Conservation (phyloP, 805 yeast genomes). For the Metschnikowia hibisci region DNA sequence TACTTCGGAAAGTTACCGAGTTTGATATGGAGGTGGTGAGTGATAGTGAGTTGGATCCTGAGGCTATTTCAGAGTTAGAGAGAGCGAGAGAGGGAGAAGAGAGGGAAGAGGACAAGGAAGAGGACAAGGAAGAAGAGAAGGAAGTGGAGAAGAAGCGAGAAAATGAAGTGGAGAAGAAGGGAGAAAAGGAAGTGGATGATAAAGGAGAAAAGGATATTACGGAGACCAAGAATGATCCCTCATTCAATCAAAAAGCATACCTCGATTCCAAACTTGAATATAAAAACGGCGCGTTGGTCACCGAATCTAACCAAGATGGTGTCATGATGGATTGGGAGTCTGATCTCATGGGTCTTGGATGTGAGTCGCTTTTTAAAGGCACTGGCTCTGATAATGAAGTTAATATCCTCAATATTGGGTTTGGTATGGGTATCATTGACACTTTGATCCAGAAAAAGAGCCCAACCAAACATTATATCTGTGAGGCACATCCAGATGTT, state of each 20-base stretch:
- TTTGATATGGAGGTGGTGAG: slow-evolving; percentile 58
- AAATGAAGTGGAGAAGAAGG: slow-evolving; percentile 7
- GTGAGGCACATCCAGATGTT: slow-evolving; percentile 95
- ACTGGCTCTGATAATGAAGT: slow-evolving; percentile 35
- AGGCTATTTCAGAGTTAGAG: slow-evolving; percentile 15
- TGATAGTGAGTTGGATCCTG: slow-evolving; percentile 28
- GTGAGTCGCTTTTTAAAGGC: slow-evolving; percentile 62
- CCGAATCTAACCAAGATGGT: slow-evolving; percentile 74
- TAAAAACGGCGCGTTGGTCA: slow-evolving; percentile 63
- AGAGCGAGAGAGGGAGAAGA: slow-evolving; percentile 11
- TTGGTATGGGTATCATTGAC: slow-evolving; percentile 97
- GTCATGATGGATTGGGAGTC: slow-evolving; percentile 98
- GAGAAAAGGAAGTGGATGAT: neutral
- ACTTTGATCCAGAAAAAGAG: slow-evolving; percentile 48
- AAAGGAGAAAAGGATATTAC: slow-evolving; percentile 5
- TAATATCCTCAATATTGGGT: slow-evolving; percentile 78
- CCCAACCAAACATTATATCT: slow-evolving; percentile 76
- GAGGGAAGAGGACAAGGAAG: slow-evolving; percentile 10
- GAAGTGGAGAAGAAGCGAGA: slow-evolving; percentile 18
- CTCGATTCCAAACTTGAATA: slow-evolving; percentile 65
- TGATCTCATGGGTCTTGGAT: slow-evolving; percentile 74
- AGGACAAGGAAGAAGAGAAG: slow-evolving; percentile 11
- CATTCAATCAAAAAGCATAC: slow-evolving; percentile 61
- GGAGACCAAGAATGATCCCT: slow-evolving; percentile 40
- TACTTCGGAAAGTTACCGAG: slow-evolving; percentile 68